These are phyloP conservation scores for Phytophthora pinifolia DNA, from an alignment of 352 stramenopile species.

Conservation along the genomic window DNA sequence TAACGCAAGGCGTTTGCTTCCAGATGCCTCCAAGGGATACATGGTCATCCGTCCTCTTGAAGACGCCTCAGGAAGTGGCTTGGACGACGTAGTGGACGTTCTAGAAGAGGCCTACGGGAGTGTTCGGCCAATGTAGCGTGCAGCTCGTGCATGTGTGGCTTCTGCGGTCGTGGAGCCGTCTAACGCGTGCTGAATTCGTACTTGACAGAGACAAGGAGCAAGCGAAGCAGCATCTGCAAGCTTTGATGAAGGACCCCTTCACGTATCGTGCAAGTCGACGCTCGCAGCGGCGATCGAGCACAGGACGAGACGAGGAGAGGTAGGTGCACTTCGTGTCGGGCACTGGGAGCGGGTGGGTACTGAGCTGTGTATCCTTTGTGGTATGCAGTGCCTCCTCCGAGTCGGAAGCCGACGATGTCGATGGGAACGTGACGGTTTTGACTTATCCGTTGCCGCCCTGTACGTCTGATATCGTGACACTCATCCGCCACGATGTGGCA, in stretches of 20 bases:
- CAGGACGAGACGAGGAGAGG: conserved; percentile 14
- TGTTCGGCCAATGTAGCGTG: conserved; percentile 20
- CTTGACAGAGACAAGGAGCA: conserved; percentile 26
- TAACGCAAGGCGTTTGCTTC: neutral
- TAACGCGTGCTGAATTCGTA: conserved; percentile 2
- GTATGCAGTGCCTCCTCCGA: conserved; percentile 22
- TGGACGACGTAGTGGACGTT: conserved; percentile 22
- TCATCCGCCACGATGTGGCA: conserved; percentile 59
- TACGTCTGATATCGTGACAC: conserved; percentile 73
- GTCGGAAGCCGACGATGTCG: conserved; percentile 35
- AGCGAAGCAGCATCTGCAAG: conserved; percentile 31
- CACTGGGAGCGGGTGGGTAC: neutral
- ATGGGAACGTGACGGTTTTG: conserved; percentile 40
- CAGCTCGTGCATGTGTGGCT: neutral
- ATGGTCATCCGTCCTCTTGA: conserved; percentile 35
- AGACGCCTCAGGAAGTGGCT: conserved; percentile 24
- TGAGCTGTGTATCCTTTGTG: conserved; percentile 8
- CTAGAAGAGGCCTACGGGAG: conserved; percentile 14
- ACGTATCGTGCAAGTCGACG: conserved; percentile 15
- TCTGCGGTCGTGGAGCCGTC: too few species aligned
- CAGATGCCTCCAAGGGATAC: conserved; percentile 39
- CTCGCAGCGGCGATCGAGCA: conserved; percentile 8
- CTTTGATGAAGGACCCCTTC: conserved; percentile 26
- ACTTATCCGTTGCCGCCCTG: conserved; percentile 78
- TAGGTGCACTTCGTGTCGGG: conserved; percentile 2